A percentile compares a stretch with the other conserved stretches of the same genome.
Evolutionary conservation across 805 yeast species (phyloP).

Genomic region (Metschnikowia lunata): DNA sequence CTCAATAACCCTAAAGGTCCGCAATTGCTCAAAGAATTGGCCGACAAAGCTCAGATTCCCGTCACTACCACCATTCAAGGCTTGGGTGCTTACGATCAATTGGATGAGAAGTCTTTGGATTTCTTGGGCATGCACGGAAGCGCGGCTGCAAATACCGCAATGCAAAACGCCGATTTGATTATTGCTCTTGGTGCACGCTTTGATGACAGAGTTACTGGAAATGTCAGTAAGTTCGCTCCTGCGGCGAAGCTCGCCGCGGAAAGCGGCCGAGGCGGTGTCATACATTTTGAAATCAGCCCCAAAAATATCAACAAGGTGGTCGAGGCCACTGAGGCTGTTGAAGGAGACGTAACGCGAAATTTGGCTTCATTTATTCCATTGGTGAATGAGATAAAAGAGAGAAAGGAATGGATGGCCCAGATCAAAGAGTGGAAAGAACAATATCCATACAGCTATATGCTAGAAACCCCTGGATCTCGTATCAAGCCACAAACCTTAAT

Average conservation of each 20-base stretch:
- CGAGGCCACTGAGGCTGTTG: constrained; percentile 91
- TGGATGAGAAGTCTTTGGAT: constrained; percentile 83
- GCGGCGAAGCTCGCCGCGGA: constrained; percentile 84
- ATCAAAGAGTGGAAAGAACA: constrained; percentile 78
- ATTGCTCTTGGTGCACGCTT: constrained; percentile 95
- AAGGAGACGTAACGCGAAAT: constrained; percentile 89
- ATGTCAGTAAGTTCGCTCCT: constrained; percentile 86
- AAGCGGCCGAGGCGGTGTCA: constrained; percentile 89
- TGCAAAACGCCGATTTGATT: constrained; percentile 90
- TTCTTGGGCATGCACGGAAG: constrained; percentile 99
- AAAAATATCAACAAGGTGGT: constrained; percentile 98
- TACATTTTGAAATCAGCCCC: constrained; percentile 94
- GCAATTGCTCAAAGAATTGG: constrained; percentile 66
- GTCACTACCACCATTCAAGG: constrained; percentile 95
- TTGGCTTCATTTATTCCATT: constrained; percentile 69
- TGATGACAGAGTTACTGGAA: constrained; percentile 96
- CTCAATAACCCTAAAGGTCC: constrained; percentile 81
- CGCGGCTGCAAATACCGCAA: constrained; percentile 90
- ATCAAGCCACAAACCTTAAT: constrained; percentile 94
- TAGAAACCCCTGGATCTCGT: constrained; percentile 72
- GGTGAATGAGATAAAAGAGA: constrained; percentile 55
- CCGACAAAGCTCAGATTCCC: constrained; percentile 89
- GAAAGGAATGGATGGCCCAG: constrained; percentile 76
- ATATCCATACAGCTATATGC: constrained; percentile 80
- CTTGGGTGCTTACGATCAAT: constrained; percentile 91